phyloP scores from a whole-genome alignment of 1,284 basidiomycete genomes.

The Pisolithus thermaeus region DNA sequence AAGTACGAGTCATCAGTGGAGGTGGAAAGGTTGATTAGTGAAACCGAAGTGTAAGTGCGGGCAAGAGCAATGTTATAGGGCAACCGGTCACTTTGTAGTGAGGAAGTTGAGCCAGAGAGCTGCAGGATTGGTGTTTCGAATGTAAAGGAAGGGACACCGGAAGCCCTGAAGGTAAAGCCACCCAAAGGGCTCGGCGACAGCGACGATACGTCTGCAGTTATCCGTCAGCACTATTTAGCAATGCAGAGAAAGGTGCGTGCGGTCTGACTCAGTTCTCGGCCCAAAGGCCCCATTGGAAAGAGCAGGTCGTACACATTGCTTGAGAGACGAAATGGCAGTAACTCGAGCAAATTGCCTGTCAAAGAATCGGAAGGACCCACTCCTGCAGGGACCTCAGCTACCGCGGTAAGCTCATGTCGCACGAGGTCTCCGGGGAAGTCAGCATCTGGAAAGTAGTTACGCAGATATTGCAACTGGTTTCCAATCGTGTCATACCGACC shows the following conservation, averaged over 20 bases:
- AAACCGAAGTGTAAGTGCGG: slow-evolving; percentile 26
- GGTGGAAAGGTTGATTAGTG: slow-evolving; percentile 19
- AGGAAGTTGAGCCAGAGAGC: slow-evolving; percentile 17
- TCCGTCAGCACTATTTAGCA: slow-evolving; percentile 6
- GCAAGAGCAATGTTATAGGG: slow-evolving; percentile 24
- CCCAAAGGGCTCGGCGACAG: slow-evolving; percentile 26
- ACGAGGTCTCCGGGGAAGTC: slow-evolving; percentile 62
- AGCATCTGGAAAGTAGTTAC: slow-evolving; percentile 64
- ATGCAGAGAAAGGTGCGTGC: slow-evolving; percentile 3
- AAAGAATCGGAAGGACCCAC: slow-evolving; percentile 49
- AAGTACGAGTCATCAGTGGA: slow-evolving; percentile 2
- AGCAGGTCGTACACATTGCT: slow-evolving; percentile 33
- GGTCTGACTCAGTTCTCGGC: slow-evolving; percentile 52
- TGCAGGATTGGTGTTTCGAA: slow-evolving; percentile 31
- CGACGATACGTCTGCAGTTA: slow-evolving; percentile 45
- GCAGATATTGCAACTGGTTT: slow-evolving; percentile 58
- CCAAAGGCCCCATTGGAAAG: slow-evolving; percentile 60
- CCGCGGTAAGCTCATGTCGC: slow-evolving; percentile 44
- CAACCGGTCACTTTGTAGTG: slow-evolving; percentile 18
- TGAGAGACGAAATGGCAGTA: slow-evolving; percentile 28
- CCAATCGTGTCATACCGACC: slow-evolving; percentile 2
- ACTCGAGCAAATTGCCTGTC: slow-evolving; percentile 45
- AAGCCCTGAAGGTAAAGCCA: slow-evolving; percentile 37
- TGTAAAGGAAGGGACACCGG: slow-evolving; percentile 29
- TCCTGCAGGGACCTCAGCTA: slow-evolving; percentile 31